Base-by-base conservation (phyloP, 2,329 filamentous ascomycete species). In the Pseudogymnoascus destructans region DNA sequence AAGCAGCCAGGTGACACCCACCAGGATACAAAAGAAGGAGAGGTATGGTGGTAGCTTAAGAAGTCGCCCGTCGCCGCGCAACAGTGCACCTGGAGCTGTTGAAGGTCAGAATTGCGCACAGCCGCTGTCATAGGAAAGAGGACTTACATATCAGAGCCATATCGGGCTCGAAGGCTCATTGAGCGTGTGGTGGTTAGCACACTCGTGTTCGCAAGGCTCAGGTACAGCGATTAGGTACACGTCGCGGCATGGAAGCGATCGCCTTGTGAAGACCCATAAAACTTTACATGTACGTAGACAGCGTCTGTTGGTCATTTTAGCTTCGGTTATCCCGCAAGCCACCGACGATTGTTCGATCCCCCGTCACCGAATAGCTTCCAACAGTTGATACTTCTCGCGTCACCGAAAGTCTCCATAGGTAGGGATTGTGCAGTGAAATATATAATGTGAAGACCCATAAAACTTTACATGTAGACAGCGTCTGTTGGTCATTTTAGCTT, bases 1-100 rank as follows among this genome's bases (percentile, higher is more conserved):
- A 19, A 96, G 81, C 11, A 98, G 82, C 89, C 92, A 98, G 65
- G 82, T 80, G 59, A 96, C 80, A 57, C 93, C 93, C 66, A 95
- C 80, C 55, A 92, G 66, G 66, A 97, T 83, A 72, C 87, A 95
- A 38, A 95, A 75, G 57, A 89, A 79, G 32, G 92, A 96, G 32
- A 97, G 75, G 74, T 95, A 92, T 11, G 90, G 89, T 38, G 92
- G 91, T 15, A 95, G 74, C 73, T 87, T 88, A 63, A 93, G 81
- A 59, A 95, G 76, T 64, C 87, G 82, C 66, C 88, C 86, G 71
- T 95, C 87, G 71, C 83, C 84, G 69, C 89, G 86, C 68, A 95
- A 76, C 65, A 80, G 80, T 66, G 87, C 73, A 62, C 84, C 76
- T 66, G 85, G 74, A 66, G 76, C 75, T 74, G 27, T 13, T 52